Evolutionary conservation across 1,284 basidiomycete species (phyloP).

Genomic region (Leccinum subspadiceum): DNA sequence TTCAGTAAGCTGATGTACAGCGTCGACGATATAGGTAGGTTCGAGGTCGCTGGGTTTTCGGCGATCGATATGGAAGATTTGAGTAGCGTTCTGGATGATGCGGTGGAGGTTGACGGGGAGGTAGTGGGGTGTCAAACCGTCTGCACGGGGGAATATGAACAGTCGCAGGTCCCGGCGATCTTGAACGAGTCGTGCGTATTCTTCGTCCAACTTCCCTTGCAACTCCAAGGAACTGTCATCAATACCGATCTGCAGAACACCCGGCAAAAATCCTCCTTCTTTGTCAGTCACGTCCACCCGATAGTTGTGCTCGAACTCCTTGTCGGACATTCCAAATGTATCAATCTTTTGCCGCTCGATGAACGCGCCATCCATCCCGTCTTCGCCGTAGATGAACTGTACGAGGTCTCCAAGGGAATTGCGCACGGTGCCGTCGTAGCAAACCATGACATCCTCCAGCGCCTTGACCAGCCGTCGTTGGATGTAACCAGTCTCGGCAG

Average conservation of each 20-base stretch:
- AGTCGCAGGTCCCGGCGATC: conserved; percentile 78
- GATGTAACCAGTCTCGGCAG: conserved; percentile 99
- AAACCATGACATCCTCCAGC: conserved; percentile 95
- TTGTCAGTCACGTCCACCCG: conserved; percentile 90
- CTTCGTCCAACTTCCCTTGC: conserved; percentile 89
- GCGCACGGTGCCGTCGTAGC: conserved; percentile 96
- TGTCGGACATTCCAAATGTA: conserved; percentile 81
- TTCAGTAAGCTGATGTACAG: conserved; percentile 68
- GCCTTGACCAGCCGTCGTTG: conserved; percentile 98
- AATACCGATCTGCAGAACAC: conserved; percentile 91
- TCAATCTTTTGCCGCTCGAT: conserved; percentile 96
- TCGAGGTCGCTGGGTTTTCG: conserved; percentile 92
- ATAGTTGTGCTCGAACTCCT: conserved; percentile 87
- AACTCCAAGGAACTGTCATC: conserved; percentile 87
- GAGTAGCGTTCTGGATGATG: conserved; percentile 93
- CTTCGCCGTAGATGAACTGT: conserved; percentile 97
- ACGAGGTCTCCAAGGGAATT: conserved; percentile 95
- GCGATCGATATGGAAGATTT: conserved; percentile 96
- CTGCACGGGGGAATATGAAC: conserved; percentile 83
- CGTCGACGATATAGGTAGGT: conserved; percentile 83
- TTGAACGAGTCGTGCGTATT: conserved; percentile 74
- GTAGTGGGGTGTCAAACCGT: conserved; percentile 72
- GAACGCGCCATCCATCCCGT: conserved; percentile 97
- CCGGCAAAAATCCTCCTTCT: conserved; percentile 72
- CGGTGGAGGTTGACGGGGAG: conserved; percentile 94